These are phyloP conservation scores for Chytriomyces sp. DNA, from an alignment of 192 early-diverging fungal genomes.

Conservation along the genomic window DNA sequence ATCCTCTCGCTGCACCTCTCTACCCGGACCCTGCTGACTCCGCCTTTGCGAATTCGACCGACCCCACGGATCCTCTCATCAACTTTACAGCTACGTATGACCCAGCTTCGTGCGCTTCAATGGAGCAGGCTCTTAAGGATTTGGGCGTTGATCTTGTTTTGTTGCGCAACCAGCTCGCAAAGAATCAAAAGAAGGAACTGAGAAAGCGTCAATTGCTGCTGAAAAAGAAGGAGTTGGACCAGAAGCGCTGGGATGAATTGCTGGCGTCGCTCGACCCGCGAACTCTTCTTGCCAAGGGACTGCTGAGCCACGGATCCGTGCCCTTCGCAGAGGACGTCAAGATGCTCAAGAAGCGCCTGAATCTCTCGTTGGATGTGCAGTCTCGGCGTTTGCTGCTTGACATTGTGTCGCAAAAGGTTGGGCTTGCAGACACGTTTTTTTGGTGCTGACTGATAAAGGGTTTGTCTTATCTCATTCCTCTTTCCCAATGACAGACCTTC, in stretches of 20 bases:
- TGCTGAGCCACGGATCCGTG: neutral
- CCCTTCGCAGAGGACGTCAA: neutral
- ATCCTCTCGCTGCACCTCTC: neutral
- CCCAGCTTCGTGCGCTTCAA: neutral
- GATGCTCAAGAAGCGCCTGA: neutral
- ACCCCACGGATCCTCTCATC: neutral
- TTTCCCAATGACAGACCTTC: neutral
- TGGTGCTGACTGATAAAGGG: neutral
- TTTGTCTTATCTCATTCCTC: neutral
- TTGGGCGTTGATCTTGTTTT: neutral
- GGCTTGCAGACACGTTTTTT: neutral
- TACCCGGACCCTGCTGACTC: neutral
- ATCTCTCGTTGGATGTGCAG: neutral
- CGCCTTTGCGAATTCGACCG: neutral
- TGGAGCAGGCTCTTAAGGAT: neutral
- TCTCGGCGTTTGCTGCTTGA: neutral
- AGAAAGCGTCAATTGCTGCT: neutral
- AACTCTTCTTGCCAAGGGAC: neutral
- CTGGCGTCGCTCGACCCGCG: neutral
- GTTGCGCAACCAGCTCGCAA: neutral
- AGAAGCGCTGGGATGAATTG: neutral
- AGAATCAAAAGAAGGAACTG: neutral
- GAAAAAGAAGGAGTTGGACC: neutral
- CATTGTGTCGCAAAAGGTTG: constrained; percentile 9
- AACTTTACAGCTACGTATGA: neutral